These are phyloP conservation scores for Daldinia decipiens DNA, from an alignment of 495 filamentous ascomycete species.

Conservation along the genomic window DNA sequence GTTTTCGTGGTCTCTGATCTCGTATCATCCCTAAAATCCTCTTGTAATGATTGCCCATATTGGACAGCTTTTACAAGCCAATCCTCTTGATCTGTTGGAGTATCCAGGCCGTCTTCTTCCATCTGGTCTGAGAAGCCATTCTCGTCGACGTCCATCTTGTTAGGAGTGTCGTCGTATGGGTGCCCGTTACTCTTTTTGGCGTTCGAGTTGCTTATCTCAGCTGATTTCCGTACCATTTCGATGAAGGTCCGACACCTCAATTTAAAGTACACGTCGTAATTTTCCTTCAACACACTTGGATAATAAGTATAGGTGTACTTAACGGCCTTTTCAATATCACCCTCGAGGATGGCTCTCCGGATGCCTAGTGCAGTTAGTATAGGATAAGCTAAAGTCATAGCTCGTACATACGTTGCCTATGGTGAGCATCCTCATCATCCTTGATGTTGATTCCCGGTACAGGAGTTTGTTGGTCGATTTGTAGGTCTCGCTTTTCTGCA, in stretches of 20 bases:
- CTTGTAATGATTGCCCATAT: conserved; percentile 82
- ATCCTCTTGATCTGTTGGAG: conserved; percentile 30
- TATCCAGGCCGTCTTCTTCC: conserved; percentile 65
- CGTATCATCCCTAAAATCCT: conserved; percentile 77
- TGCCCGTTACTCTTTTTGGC: conserved; percentile 47
- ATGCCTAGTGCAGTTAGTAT: conserved; percentile 68
- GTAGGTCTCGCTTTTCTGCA: conserved; percentile 72
- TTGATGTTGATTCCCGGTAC: conserved; percentile 75
- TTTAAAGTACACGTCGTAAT: conserved; percentile 89
- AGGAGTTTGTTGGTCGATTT: conserved; percentile 61
- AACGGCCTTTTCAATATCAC: conserved; percentile 90
- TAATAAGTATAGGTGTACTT: conserved; percentile 83
- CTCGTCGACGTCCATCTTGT: conserved; percentile 77
- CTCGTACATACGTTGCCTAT: conserved; percentile 77
- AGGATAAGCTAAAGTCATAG: conserved; percentile 3
- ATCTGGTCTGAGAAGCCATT: conserved; percentile 57
- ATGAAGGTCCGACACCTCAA: conserved; percentile 92
- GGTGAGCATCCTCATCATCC: conserved; percentile 87
- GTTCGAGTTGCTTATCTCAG: conserved; percentile 67
- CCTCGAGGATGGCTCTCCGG: conserved; percentile 86
- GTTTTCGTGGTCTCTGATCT: conserved; percentile 74
- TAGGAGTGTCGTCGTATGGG: conserved; percentile 67
- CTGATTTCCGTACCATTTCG: conserved; percentile 89
- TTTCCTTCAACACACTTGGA: conserved; percentile 80
- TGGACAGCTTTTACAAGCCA: conserved; percentile 71